Conservation (phyloP, 306 rosid species). For the Quercus variabilis region DNA sequence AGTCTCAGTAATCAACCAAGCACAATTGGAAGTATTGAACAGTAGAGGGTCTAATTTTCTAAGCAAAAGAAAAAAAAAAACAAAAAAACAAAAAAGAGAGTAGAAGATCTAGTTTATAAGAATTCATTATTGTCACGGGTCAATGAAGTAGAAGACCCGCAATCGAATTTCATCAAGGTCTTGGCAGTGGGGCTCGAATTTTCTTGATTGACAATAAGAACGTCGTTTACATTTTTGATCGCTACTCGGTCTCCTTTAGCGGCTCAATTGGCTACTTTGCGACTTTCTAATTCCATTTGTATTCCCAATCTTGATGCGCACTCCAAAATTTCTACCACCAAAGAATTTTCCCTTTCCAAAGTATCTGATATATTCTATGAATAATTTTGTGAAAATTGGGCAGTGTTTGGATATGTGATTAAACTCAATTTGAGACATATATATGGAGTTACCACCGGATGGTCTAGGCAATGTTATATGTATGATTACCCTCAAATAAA, state of each 20-base stretch:
- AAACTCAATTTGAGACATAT: too few relatives aligned
- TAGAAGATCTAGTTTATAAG: not conserved
- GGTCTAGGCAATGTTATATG: too few relatives aligned
- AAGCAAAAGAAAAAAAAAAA: too few relatives aligned
- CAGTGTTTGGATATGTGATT: too few relatives aligned
- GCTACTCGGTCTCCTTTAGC: not conserved
- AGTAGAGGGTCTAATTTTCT: not conserved
- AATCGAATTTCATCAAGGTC: slow-evolving; percentile 13
- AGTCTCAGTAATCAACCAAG: not conserved
- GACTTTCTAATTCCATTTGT: not conserved
- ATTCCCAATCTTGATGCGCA: not conserved
- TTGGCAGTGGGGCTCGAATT: slow-evolving; percentile 8
- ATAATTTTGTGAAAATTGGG: not conserved
- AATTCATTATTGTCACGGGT: not conserved
- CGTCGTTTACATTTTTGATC: slow-evolving; percentile 14
- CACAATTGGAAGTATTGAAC: not conserved
- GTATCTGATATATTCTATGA: not conserved
- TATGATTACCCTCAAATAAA: too few relatives aligned
- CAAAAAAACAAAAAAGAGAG: too few relatives aligned
- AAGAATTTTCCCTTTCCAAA: not conserved
- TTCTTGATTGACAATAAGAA: slow-evolving; percentile 18
- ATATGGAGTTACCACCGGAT: too few relatives aligned
- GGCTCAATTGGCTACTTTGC: not conserved
- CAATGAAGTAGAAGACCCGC: slow-evolving; percentile 9
- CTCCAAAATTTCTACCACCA: not conserved